Evolutionary conservation across 108 stramenopile genomes (phyloP).

Genomic region (Pseudonitzschia delicatissima): DNA sequence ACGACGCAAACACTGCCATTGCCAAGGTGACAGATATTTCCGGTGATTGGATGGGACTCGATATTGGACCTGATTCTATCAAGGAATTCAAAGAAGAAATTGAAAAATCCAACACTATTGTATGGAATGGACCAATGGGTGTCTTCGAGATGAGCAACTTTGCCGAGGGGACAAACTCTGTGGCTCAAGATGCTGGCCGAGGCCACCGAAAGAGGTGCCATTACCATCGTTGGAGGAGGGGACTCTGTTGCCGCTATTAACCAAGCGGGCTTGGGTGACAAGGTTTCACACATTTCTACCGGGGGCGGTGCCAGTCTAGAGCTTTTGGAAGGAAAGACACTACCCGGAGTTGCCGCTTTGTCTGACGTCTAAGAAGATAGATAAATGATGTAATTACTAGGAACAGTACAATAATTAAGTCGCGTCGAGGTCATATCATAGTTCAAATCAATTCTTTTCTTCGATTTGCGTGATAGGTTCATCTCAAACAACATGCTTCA

Average conservation of each 20-base stretch:
- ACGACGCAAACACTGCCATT: slow-evolving; percentile 79
- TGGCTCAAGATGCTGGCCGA: slow-evolving; percentile 90
- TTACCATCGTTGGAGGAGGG: slow-evolving; percentile 95
- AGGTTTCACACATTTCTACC: slow-evolving; percentile 93
- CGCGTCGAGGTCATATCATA: too few species aligned
- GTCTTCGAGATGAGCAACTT: slow-evolving; percentile 96
- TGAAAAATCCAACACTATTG: slow-evolving; percentile 80
- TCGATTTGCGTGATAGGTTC: too few species aligned
- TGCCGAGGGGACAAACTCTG: slow-evolving; percentile 82
- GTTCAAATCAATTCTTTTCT: too few species aligned
- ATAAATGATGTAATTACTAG: background rate
- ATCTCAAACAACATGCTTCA: too few species aligned
- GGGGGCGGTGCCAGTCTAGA: slow-evolving; percentile 97
- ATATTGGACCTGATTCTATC: slow-evolving; percentile 93
- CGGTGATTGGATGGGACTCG: slow-evolving; percentile 97
- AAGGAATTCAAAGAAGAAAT: slow-evolving; percentile 80
- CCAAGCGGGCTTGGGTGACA: slow-evolving; percentile 87
- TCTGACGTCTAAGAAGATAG: slow-evolving; percentile 58
- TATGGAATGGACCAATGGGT: slow-evolving; percentile 96
- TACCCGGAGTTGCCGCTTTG: slow-evolving; percentile 90
- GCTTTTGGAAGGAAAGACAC: slow-evolving; percentile 95
- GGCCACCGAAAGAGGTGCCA: slow-evolving; percentile 88
- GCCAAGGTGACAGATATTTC: slow-evolving; percentile 82
- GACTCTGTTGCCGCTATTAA: slow-evolving; percentile 97
- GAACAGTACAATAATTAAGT: background rate